phyloP scores from a whole-genome alignment of 73 alveolate species.

The Paramecium pentaurelia region DNA sequence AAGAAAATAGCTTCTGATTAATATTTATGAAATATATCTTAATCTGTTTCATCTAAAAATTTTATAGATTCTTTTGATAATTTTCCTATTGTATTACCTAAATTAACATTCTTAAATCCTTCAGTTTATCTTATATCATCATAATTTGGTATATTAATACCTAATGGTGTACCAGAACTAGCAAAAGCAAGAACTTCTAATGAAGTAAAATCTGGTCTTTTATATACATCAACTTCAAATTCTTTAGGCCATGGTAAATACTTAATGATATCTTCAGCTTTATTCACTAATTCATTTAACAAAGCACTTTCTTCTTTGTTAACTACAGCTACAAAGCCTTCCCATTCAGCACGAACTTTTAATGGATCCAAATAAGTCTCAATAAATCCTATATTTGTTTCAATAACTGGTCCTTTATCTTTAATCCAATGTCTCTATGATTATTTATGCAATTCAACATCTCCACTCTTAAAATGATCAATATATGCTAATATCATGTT shows the following conservation, averaged over 20 bases:
- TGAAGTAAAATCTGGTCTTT: conserved; percentile 87
- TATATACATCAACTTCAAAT: conserved; percentile 84
- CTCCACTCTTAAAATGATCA: conserved; percentile 73
- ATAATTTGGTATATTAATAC: conserved; percentile 94
- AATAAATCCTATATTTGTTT: conserved; percentile 87
- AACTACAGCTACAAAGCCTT: conserved; percentile 90
- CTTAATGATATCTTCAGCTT: conserved; percentile 72
- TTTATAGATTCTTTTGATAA: conserved; percentile 57
- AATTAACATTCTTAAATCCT: conserved; percentile 93
- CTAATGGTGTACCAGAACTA: conserved; percentile 86
- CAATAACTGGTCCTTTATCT: conserved; percentile 74
- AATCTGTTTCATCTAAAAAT: conserved; percentile 72
- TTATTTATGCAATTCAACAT: conserved; percentile 70
- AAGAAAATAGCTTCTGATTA: conserved; percentile 69
- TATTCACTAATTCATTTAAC: conserved; percentile 73
- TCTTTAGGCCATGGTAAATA: conserved; percentile 96
- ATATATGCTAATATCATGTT: conserved; percentile 72
- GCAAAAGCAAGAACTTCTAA: conserved; percentile 88
- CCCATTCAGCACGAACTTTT: conserved; percentile 87
- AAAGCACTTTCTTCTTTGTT: conserved; percentile 80
- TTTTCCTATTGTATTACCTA: conserved; percentile 60
- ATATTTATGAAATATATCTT: conserved; percentile 66
- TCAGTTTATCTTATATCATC: conserved; percentile 84
- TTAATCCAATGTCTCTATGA: conserved; percentile 83
- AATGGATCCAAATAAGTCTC: conserved; percentile 90